phyloP scores from a whole-genome alignment of 2,329 filamentous ascomycete species.

The Monilinia polystroma region DNA sequence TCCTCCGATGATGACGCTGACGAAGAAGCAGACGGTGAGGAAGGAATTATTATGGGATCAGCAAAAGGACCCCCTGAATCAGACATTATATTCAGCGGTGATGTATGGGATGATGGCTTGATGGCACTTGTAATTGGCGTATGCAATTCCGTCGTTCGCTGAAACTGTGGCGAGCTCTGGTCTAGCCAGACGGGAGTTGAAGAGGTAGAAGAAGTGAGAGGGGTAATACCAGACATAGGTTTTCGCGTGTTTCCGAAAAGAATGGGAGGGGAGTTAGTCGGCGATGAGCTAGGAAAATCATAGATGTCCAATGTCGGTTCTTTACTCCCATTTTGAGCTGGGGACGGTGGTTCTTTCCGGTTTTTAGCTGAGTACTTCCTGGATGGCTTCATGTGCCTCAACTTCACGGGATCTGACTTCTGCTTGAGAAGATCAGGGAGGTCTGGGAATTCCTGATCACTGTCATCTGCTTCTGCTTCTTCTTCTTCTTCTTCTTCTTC shows the following conservation, averaged over 20 bases:
- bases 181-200: conserved; percentile 25
- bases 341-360: conserved; percentile 21
- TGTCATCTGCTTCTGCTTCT: conserved; percentile 21
- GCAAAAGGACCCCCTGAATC: conserved; percentile 34
- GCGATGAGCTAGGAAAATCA: conserved; percentile 44
- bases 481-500: too few species aligned
- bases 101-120: conserved; percentile 25
- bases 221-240: conserved; percentile 27
- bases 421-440: conserved; percentile 33
- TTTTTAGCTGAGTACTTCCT: conserved; percentile 33
- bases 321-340: neutral
- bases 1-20: conserved; percentile 31
- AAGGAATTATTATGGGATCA: conserved; percentile 5
- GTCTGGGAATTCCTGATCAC: conserved; percentile 39
- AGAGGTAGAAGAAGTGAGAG: conserved; percentile 28
- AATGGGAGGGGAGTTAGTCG: conserved; percentile 41
- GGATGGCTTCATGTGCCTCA: conserved; percentile 17
- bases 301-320: conserved; percentile 36
- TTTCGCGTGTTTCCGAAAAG: conserved; percentile 5
- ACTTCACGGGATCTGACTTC: neutral
- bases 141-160: conserved; percentile 26
- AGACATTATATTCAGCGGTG: conserved; percentile 26
- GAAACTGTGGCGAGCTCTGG: conserved; percentile 21
- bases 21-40: conserved; percentile 27
- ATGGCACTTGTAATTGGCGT: conserved; percentile 39